These are phyloP conservation scores for Pythium dissimile DNA, from an alignment of 352 stramenopile genomes.

Conservation along the genomic window DNA sequence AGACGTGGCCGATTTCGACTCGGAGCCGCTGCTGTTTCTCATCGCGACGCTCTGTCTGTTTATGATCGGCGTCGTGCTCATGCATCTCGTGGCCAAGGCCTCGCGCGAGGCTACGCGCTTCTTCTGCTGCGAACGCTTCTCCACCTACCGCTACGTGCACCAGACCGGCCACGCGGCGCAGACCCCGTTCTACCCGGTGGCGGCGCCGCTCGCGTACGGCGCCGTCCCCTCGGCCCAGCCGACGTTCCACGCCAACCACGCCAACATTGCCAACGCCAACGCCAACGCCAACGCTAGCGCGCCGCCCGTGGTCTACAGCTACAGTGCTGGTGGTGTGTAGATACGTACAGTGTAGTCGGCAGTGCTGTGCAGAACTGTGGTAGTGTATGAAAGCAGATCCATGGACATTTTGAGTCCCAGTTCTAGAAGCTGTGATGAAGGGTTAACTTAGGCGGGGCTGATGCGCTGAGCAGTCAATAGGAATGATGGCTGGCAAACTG, in stretches of 20 bases:
- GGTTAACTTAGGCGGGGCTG: not conserved
- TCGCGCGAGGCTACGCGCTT: conserved; percentile 51
- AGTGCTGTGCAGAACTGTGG: not conserved
- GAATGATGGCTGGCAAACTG: not conserved
- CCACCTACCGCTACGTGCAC: conserved; percentile 46
- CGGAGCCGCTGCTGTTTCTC: conserved; percentile 40
- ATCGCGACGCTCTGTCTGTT: conserved; percentile 41
- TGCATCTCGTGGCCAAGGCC: conserved; percentile 46
- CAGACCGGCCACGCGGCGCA: conserved; percentile 23
- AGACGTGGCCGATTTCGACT: conserved; percentile 19
- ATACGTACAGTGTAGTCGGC: not conserved
- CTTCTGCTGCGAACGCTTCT: conserved; percentile 65
- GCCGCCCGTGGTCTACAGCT: conserved; percentile 5
- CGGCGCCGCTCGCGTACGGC: conserved; percentile 1
- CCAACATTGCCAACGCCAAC: no score
- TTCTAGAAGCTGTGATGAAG: not conserved
- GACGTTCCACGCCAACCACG: not conserved
- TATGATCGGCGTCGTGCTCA: conserved; percentile 45
- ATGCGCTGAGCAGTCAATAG: not conserved
- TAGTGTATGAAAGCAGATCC: no score
- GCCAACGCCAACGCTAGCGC: no score
- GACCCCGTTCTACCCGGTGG: conserved; percentile 1
- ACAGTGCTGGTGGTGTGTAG: not conserved
- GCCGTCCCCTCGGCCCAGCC: not conserved
- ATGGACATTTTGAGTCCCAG: no score